Conservation (phyloP, 2,329 filamentous ascomycete species). For the Colletotrichum sp. region DNA sequence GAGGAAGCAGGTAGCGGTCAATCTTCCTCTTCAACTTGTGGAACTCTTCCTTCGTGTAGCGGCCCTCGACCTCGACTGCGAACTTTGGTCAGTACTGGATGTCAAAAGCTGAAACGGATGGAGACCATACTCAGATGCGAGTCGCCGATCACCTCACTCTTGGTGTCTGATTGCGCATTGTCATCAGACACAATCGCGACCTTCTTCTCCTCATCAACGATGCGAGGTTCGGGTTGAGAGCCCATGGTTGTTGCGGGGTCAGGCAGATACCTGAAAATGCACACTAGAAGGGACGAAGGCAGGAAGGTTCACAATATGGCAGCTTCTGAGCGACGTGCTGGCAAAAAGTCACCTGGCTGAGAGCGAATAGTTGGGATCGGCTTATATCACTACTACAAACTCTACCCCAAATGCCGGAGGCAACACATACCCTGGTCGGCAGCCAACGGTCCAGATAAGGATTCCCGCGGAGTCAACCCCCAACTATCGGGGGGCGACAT, state of each 20-base stretch:
- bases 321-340: not conserved
- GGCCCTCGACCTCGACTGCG: conserved; percentile 10
- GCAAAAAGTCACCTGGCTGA: not conserved
- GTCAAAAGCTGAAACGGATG: rapidly evolving
- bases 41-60: conserved; percentile 42
- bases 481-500: not conserved
- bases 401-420: not conserved
- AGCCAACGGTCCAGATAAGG: conserved; percentile 2
- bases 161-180: conserved; percentile 1
- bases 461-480: conserved; percentile 5
- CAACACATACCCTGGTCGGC: not conserved
- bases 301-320: not conserved
- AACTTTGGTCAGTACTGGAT: not conserved
- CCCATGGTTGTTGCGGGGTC: not conserved
- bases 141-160: not conserved
- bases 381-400: conserved; percentile 5
- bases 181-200: not conserved
- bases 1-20: conserved; percentile 48
- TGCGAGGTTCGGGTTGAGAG: not conserved
- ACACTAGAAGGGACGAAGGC: not conserved
- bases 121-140: not conserved
- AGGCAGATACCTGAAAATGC: not conserved
- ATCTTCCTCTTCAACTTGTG: conserved; percentile 44
- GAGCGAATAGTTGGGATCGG: not conserved
- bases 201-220: conserved; percentile 4